Conservation (phyloP, 805 yeast genomes). For the Myxozyma nipponensis region DNA sequence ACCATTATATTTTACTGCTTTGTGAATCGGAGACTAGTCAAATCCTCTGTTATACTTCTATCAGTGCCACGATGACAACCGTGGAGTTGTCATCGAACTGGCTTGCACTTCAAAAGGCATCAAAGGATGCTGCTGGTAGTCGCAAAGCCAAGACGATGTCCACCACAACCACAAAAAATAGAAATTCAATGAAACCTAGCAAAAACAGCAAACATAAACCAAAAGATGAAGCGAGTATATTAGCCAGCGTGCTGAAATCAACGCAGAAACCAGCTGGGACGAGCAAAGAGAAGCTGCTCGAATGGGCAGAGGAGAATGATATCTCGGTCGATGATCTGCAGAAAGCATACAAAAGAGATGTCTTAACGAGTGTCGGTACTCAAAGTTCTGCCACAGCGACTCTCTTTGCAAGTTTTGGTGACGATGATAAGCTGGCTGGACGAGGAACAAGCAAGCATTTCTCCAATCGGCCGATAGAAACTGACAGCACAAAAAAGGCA, state of each 20-base stretch:
- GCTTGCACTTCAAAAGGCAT: constrained; percentile 15
- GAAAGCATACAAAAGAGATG: constrained; percentile 28
- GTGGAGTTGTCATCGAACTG: constrained; percentile 21
- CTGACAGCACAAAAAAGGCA: constrained; percentile 27
- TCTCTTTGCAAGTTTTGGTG: constrained; percentile 16
- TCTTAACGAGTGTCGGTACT: not conserved
- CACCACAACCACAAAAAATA: not conserved
- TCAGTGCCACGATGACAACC: too few species aligned
- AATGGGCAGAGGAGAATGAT: constrained; percentile 35
- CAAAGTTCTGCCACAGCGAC: constrained; percentile 14
- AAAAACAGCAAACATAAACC: not conserved
- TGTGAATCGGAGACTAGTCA: too few species aligned
- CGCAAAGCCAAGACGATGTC: constrained; percentile 1
- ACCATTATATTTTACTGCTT: too few species aligned
- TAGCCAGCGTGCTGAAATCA: too few species aligned
- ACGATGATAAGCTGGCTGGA: not conserved
- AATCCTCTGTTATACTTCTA: too few species aligned
- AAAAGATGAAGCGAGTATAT: not conserved
- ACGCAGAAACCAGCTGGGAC: not conserved
- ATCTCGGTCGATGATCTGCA: constrained; percentile 31
- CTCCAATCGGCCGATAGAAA: constrained; percentile 19
- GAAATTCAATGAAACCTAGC: not conserved
- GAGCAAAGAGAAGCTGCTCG: constrained; percentile 9
- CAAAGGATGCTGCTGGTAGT: too few species aligned
- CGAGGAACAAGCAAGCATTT: not conserved